Conservation (phyloP, 2,329 filamentous ascomycete genomes). For the Paradendryphiella salina region DNA sequence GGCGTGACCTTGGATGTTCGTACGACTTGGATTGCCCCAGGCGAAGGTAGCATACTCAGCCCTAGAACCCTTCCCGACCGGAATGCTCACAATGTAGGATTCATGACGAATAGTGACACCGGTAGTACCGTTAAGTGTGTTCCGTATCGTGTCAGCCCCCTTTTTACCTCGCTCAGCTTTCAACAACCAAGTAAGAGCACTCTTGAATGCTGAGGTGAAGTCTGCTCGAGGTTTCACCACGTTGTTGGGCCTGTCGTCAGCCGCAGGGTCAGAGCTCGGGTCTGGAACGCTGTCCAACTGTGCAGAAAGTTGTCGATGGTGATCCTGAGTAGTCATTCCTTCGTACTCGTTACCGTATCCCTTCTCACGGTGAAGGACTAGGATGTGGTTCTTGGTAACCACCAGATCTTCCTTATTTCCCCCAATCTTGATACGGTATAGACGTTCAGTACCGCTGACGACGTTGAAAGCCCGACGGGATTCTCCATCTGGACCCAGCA, state of each 20-base stretch:
- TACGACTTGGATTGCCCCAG: neutral
- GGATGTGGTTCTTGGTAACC: constrained; percentile 55
- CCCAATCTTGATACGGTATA: constrained; percentile 55
- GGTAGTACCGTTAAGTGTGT: neutral
- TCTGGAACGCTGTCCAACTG: neutral
- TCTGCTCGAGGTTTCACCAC: neutral
- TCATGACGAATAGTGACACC: neutral
- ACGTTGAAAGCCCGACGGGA: constrained; percentile 55
- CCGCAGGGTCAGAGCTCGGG: neutral
- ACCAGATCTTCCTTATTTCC: constrained; percentile 53
- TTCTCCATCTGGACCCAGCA: constrained; percentile 55
- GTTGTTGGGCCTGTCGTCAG: neutral
- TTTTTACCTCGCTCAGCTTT: neutral
- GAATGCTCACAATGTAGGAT: neutral
- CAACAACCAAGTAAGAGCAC: neutral
- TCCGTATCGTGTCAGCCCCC: neutral
- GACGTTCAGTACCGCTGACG: constrained; percentile 50
- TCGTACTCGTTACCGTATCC: neutral
- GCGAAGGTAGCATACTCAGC: neutral
- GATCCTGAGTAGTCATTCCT: neutral
- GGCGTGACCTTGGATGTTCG: neutral
- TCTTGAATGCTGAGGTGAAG: neutral
- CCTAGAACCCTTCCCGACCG: neutral
- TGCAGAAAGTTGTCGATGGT: neutral
- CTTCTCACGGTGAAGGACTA: constrained; percentile 51